These are phyloP conservation scores for Diplogelasinospora grovesii DNA, from an alignment of 495 filamentous ascomycete species.

Conservation along the genomic window DNA sequence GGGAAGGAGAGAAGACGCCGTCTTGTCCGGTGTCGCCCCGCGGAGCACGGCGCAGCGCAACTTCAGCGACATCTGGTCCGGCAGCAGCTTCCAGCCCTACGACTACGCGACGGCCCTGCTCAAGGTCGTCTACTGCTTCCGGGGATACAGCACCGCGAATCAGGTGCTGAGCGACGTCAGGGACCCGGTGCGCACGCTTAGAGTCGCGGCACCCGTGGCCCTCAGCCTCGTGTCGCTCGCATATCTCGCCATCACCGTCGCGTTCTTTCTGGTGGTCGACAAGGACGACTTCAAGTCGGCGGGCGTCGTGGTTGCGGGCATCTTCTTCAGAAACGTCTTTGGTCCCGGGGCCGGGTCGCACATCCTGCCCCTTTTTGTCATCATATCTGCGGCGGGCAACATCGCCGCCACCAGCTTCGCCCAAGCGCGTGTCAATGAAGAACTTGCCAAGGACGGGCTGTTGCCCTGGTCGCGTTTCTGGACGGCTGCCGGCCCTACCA, in stretches of 20 bases:
- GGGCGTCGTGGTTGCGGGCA: constrained; percentile 37
- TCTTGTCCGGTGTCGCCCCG: constrained; percentile 2
- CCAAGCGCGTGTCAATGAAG: constrained; percentile 61
- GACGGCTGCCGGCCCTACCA: not conserved
- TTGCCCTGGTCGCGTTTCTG: constrained; percentile 51
- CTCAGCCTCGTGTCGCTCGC: constrained; percentile 49
- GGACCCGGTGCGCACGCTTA: constrained; percentile 55
- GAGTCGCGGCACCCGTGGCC: constrained; percentile 54
- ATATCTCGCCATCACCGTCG: constrained; percentile 60
- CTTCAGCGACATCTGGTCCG: constrained; percentile 25
- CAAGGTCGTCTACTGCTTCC: constrained; percentile 45
- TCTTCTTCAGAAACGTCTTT: constrained; percentile 44
- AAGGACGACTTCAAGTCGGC: constrained; percentile 45
- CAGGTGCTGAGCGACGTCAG: constrained; percentile 52
- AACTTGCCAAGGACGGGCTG: constrained; percentile 60
- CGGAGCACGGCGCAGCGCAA: constrained; percentile 27
- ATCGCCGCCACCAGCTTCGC: constrained; percentile 38
- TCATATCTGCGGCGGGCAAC: constrained; percentile 58
- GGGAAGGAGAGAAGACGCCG: constrained; percentile 4
- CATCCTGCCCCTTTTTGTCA: constrained; percentile 53
- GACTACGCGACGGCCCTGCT: constrained; percentile 44
- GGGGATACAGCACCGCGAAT: constrained; percentile 42
- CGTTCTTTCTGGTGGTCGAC: constrained; percentile 45
- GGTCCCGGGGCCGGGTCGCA: constrained; percentile 27
- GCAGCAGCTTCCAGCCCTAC: constrained; percentile 26